Base-by-base conservation (phyloP, 129 eudicot species). In the Saussurea involucrata region DNA sequence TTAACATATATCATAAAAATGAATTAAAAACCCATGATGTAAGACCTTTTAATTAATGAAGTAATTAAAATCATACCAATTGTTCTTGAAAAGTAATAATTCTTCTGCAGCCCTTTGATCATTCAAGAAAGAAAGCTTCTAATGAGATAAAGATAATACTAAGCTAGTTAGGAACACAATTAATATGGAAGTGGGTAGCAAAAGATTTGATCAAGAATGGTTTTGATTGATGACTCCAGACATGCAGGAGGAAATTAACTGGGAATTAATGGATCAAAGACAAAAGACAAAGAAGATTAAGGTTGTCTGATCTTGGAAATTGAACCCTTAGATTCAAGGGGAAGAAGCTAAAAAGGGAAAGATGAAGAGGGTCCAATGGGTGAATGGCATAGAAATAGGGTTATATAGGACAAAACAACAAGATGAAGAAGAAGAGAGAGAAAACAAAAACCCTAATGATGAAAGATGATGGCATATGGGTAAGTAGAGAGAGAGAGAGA, bases 261-360 rank as follows among this genome's bases (percentile, higher is more conserved):
- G 46, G 28, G 64, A 65, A 73, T 29, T 1, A 27, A 27, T 27
- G 67, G 15, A 72, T 79, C 42, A 46, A 11, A 28, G 6, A 66
- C 42, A 10, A 37, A 73, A 67, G 79, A 73, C 64, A 78, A 34
- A n/a, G 83, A 80, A 57, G 80, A 74, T 67, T 74, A 75, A 81
- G 80, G 84, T 74, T 81, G 84, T 81, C 76, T 74, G 80, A 71
- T 86, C 80, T 90, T 87, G 96, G 91, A 83, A 88, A 72, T 86
- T 84, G 89, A 78, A 75, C 83, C 77, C 18, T 55, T 2, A 28
- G 55, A 76, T 78, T 61, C 28, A 65, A 80, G 32, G 3, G 55
- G 63, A 80, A 74, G 84, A 74, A 74, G 66, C 80, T 81, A 83
- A 67, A 72, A 83, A 55, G 79, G 67, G 60, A 53, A 74, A 44